phyloP scores from a whole-genome alignment of 768 basidiomycete species.

The Candolleomyces eurysporus region DNA sequence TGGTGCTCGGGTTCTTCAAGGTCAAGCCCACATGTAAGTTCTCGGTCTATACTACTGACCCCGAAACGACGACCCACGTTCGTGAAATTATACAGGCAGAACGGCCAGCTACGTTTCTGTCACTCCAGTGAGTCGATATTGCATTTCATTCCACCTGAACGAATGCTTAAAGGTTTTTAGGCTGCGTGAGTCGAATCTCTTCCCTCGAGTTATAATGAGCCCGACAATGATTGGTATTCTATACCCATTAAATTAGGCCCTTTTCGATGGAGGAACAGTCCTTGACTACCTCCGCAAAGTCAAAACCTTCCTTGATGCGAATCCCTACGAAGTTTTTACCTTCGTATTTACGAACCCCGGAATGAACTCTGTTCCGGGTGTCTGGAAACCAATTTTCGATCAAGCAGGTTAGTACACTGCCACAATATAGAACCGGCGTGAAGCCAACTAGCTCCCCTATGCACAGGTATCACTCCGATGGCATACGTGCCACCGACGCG shows the following conservation, averaged over 20 bases:
- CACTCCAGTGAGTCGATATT: slow-evolving; percentile 51
- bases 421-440: neutral
- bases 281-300: slow-evolving; percentile 39
- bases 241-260: slow-evolving; percentile 20
- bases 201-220: neutral
- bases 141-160: no score
- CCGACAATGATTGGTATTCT: no score
- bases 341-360: slow-evolving; percentile 69
- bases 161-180: neutral
- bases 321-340: slow-evolving; percentile 64
- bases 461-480: slow-evolving; percentile 38
- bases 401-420: slow-evolving; percentile 34
- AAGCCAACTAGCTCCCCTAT: neutral
- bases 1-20: slow-evolving; percentile 59
- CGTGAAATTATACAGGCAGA: slow-evolving; percentile 13
- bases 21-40: slow-evolving; percentile 48
- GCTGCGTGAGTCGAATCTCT: neutral
- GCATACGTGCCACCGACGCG: slow-evolving; percentile 52
- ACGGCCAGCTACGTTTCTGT: slow-evolving; percentile 58
- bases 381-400: slow-evolving; percentile 56
- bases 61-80: neutral
- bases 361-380: slow-evolving; percentile 40
- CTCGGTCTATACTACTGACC: neutral
- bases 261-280: slow-evolving; percentile 56
- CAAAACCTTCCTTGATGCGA: slow-evolving; percentile 51